Evolutionary conservation across 1,284 basidiomycete species (phyloP), one percentile per base, ranked within the genome.

Genomic region (Rugiboletus extremiorientalis): DNA sequence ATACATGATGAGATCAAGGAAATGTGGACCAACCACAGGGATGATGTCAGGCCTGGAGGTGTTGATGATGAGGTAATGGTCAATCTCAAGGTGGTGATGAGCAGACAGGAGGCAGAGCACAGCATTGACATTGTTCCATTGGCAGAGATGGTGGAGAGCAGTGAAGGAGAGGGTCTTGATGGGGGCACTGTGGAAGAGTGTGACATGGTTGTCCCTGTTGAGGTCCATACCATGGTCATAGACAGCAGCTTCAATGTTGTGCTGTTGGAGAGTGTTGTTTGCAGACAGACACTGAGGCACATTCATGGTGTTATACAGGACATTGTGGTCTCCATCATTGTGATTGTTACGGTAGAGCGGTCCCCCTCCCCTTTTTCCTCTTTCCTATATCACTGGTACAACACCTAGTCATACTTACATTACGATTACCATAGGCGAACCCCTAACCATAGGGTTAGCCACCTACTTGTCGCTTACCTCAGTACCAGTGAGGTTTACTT

Each of bases 1-100:
- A 1, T 58, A 58, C 25, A 58, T 23, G 15, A 50, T 22, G 14
- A 40, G 23, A n/a, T 58, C 55, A 10, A 58, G 47, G 12, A 46
- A 58, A 10, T 58, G 56, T 0, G 48, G 47, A 1, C 54, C 40
- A 1, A 49, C 46, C 2, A 22, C 6, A 1, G 55, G 36, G 11
- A 36, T 1, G 14, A 57, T n/a, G 16, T 30, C 1, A 0, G 9
- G 30, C 0, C 5, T 0, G 1, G 22, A 14, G 18, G 55, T 15
- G 47, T 58, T 36, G 1, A 58, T 18, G 10, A 20, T 2, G 31
- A 46, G 27, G 0, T 20, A 1, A 0, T 6, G 7, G 25, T 57
- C 30, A 9, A 57, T 15, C 11, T 44, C 22, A 3, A 57, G 16
- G 3, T 30, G 40, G 20, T 44, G 41, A 4, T 54, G 36, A 9